These are phyloP conservation scores for Kewa caespitosa DNA, from an alignment of 179 eudicot genomes.

Conservation along the genomic window DNA sequence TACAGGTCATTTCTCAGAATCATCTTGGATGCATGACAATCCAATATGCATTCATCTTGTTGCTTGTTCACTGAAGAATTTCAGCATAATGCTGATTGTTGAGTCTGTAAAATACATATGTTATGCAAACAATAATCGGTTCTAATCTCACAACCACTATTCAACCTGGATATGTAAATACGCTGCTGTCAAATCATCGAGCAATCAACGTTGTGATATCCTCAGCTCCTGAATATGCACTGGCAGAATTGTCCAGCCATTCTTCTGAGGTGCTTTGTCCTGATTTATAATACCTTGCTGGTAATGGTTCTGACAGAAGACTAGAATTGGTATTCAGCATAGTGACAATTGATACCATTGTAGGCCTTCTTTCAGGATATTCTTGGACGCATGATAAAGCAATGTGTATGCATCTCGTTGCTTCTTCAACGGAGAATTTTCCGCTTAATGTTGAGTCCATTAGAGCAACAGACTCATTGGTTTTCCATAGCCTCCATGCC, in stretches of 20 bases:
- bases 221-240: too few species aligned
- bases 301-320: too few species aligned
- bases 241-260: too few species aligned
- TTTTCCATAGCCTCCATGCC: slow-evolving; percentile 54
- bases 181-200: too few species aligned
- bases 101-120: too few species aligned
- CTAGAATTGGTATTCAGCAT: too few species aligned
- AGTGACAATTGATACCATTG: slow-evolving; percentile 41
- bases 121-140: too few species aligned
- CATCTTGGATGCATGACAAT: slow-evolving; percentile 48
- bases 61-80: slow-evolving; percentile 21
- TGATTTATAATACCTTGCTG: too few species aligned
- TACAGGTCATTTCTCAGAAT: slow-evolving; percentile 42
- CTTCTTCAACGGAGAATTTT: slow-evolving; percentile 18
- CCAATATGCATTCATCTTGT: slow-evolving; percentile 50
- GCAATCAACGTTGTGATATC: too few species aligned
- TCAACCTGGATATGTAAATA: too few species aligned
- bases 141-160: too few species aligned
- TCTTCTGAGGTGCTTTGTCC: too few species aligned
- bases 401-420: slow-evolving; percentile 44
- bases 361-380: slow-evolving; percentile 44
- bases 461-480: slow-evolving; percentile 23
- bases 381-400: slow-evolving; percentile 53
- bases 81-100: slow-evolving; percentile 19
- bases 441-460: slow-evolving; percentile 33